A percentile compares a stretch with the other conserved stretches of the same genome.
Evolutionary conservation across 2,329 filamentous ascomycete species (phyloP).

Genomic region (Sarocladium strictum): DNA sequence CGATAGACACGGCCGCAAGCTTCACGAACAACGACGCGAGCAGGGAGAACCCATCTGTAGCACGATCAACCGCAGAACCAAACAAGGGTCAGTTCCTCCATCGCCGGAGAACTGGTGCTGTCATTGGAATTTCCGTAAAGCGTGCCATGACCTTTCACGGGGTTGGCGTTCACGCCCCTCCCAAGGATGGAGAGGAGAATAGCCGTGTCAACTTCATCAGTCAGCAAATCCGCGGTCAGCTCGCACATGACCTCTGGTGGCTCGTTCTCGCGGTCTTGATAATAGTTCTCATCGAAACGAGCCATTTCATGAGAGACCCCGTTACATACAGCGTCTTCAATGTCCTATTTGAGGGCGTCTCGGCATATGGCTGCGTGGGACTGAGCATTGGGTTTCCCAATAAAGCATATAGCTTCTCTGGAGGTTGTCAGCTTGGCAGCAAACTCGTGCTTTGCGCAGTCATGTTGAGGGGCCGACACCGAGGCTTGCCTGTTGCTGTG

Average conservation of each 20-base stretch:
- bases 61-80: conserved; percentile 21
- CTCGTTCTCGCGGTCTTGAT: conserved; percentile 54
- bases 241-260: conserved; percentile 63
- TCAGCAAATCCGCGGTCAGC: conserved; percentile 56
- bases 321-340: conserved; percentile 53
- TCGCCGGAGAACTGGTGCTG: conserved; percentile 19
- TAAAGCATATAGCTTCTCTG: conserved; percentile 48
- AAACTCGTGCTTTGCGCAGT: conserved; percentile 54
- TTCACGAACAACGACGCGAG: background rate
- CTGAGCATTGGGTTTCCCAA: conserved; percentile 50
- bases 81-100: conserved; percentile 16
- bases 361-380: conserved; percentile 57
- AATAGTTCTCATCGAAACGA: conserved; percentile 54
- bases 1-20: background rate
- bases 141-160: conserved; percentile 36
- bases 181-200: conserved; percentile 20
- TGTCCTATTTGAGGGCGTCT: conserved; percentile 52
- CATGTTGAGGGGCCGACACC: conserved; percentile 50
- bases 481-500: conserved; percentile 50
- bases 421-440: conserved; percentile 46
- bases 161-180: conserved; percentile 29
- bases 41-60: conserved; percentile 9
- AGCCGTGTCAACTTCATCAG: conserved; percentile 43
- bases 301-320: conserved; percentile 45
- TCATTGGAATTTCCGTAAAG: conserved; percentile 28